These are phyloP conservation scores for Candida frijolesensis DNA, from an alignment of 1,139 yeast species.

Conservation along the genomic window DNA sequence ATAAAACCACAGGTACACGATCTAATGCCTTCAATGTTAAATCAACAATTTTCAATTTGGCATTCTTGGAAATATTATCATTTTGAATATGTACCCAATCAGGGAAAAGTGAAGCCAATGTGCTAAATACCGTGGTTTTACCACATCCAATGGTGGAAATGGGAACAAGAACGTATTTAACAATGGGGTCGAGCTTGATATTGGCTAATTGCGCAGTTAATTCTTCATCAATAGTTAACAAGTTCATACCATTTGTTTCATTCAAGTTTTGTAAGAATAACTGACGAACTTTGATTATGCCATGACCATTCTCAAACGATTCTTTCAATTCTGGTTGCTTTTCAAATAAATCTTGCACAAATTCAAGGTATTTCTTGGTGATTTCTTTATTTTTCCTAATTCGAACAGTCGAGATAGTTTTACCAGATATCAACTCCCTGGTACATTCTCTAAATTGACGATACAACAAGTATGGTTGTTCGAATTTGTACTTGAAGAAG, in stretches of 20 bases:
- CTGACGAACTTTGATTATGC: slow-evolving; percentile 74
- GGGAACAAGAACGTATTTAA: slow-evolving; percentile 70
- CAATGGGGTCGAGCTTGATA: slow-evolving; percentile 11
- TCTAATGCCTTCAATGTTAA: slow-evolving; percentile 43
- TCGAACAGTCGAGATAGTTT: slow-evolving; percentile 42
- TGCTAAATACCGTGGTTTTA: slow-evolving; percentile 78
- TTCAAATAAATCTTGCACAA: slow-evolving; percentile 57
- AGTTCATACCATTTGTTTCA: slow-evolving; percentile 35
- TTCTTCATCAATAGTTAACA: slow-evolving; percentile 26
- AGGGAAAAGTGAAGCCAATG: slow-evolving; percentile 57
- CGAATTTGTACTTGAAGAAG: slow-evolving; percentile 92
- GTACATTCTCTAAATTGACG: slow-evolving; percentile 91
- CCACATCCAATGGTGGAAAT: slow-evolving; percentile 96
- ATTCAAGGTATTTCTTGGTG: slow-evolving; percentile 69
- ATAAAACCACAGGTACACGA: slow-evolving; percentile 52
- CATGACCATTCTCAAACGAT: slow-evolving; percentile 58
- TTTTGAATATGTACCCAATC: slow-evolving; percentile 83
- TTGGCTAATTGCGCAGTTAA: slow-evolving; percentile 17
- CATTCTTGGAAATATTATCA: slow-evolving; percentile 65
- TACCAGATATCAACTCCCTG: slow-evolving; percentile 51
- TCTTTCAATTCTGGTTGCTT: slow-evolving; percentile 46
- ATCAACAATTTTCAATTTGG: slow-evolving; percentile 53
- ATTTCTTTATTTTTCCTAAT: slow-evolving; percentile 54
- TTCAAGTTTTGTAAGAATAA: slow-evolving; percentile 52
- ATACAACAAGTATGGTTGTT: slow-evolving; percentile 90